These are phyloP conservation scores for Amanita inopinata DNA, from an alignment of 768 basidiomycete species.

Conservation along the genomic window DNA sequence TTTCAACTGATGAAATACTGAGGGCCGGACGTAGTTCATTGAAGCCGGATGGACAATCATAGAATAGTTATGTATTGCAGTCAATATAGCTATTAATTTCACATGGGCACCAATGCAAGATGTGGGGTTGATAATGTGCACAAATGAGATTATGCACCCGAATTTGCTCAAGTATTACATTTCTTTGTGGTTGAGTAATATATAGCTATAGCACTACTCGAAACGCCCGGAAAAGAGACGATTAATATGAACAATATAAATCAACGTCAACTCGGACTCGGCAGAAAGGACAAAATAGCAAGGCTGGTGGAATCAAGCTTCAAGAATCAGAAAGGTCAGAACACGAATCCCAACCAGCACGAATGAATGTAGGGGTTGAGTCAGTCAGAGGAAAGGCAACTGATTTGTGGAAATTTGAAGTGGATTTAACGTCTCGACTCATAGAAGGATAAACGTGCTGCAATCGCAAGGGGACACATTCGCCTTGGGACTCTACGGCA, in stretches of 20 bases:
- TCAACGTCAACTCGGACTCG: constrained; percentile 1
- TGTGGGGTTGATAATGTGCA: neutral
- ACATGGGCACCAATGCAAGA: neutral
- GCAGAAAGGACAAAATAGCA: constrained; percentile 5
- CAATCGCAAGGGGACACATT: constrained; percentile 2
- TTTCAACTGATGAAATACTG: constrained; percentile 94
- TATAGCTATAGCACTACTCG: constrained; percentile 7
- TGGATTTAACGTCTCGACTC: constrained; percentile 7
- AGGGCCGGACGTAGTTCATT: constrained; percentile 81
- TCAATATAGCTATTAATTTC: neutral
- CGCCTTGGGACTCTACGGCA: neutral
- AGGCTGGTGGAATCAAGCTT: constrained; percentile 7
- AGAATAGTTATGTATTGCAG: constrained; percentile 12
- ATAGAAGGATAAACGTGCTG: constrained; percentile 13
- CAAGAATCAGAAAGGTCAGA: constrained; percentile 29
- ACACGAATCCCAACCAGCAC: constrained; percentile 49
- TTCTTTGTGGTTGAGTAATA: neutral
- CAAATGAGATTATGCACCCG: neutral
- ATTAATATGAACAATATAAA: neutral
- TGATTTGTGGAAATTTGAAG: constrained; percentile 21
- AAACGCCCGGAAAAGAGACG: neutral
- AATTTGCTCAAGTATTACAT: constrained; percentile 6
- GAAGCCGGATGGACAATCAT: constrained; percentile 64
- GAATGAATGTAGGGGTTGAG: constrained; percentile 40
- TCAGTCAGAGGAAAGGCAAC: constrained; percentile 28